phyloP scores from a whole-genome alignment of 768 basidiomycete species.

The Imleria badia region DNA sequence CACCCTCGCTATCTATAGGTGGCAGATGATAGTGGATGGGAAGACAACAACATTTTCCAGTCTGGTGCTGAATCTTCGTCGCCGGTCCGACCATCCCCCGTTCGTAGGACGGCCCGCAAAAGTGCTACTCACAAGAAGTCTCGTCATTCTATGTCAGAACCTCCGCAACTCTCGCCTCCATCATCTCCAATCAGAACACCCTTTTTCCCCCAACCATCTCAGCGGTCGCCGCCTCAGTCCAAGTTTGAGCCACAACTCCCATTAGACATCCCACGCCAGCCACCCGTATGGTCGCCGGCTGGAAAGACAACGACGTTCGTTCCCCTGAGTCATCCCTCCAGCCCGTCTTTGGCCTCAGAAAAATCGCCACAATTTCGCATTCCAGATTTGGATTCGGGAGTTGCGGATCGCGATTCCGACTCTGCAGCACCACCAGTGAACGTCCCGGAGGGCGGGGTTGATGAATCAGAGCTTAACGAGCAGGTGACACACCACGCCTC shows the following conservation, averaged over 20 bases:
- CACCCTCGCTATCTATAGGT: constrained; percentile 19
- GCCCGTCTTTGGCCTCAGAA: constrained; percentile 11
- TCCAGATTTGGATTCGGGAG: constrained; percentile 3
- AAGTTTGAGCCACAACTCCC: constrained; percentile 58
- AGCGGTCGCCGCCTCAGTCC: constrained; percentile 50
- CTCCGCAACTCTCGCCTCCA: constrained; percentile 51
- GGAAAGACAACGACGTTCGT: constrained; percentile 12
- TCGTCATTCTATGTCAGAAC: constrained; percentile 72
- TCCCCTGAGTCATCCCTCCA: constrained; percentile 21
- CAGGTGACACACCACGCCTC: constrained; percentile 37
- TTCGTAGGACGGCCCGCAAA: constrained; percentile 45
- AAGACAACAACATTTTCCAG: constrained; percentile 88
- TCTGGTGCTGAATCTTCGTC: constrained; percentile 90
- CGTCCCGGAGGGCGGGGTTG: constrained; percentile 20
- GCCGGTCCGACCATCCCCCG: constrained; percentile 62
- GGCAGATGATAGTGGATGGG: constrained; percentile 80
- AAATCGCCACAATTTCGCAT: constrained; percentile 6
- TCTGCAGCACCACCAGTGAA: constrained; percentile 12
- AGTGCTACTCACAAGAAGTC: constrained; percentile 44
- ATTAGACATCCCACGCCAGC: constrained; percentile 34
- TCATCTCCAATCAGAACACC: constrained; percentile 39
- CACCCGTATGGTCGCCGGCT: constrained; percentile 14
- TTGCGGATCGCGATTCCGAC: not conserved
- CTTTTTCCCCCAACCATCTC: constrained; percentile 19
- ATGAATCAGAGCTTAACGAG: constrained; percentile 16